Conservation (phyloP, 495 filamentous ascomycete species). For the Penicillium nucicola region DNA sequence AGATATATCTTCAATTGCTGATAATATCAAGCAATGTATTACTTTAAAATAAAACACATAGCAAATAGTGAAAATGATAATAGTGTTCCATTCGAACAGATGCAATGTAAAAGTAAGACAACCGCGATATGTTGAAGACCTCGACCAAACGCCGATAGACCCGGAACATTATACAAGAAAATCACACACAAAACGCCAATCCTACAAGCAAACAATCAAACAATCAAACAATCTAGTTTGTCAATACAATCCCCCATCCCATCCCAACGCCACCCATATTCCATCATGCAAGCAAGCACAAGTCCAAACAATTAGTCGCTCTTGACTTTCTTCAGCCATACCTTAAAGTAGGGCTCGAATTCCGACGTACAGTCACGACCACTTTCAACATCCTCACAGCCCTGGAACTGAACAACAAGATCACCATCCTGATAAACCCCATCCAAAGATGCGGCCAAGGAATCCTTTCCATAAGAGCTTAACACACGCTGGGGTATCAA, state of each 20-base stretch:
- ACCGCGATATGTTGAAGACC: constrained; percentile 16
- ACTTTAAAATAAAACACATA: constrained; percentile 16
- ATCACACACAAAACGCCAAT: constrained; percentile 3
- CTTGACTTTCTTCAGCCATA: constrained; percentile 40
- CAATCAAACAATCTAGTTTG: not conserved
- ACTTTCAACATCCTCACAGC: constrained; percentile 55
- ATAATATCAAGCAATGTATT: constrained; percentile 12
- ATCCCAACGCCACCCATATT: no score
- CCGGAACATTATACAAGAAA: constrained; percentile 3
- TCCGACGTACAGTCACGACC: constrained; percentile 67
- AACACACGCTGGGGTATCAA: constrained; percentile 78
- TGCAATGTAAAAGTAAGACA: constrained; percentile 8
- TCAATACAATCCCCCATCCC: not conserved
- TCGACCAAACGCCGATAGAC: not conserved
- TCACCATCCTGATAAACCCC: constrained; percentile 71
- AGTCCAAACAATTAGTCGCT: constrained; percentile 3
- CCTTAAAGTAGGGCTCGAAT: constrained; percentile 52
- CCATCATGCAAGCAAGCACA: no score
- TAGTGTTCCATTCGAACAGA: constrained; percentile 9
- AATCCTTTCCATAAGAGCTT: constrained; percentile 68
- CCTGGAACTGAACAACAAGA: constrained; percentile 70
- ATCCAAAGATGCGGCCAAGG: constrained; percentile 38
- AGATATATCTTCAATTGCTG: not conserved
- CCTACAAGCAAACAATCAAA: not conserved
- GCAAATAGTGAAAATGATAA: constrained; percentile 15